A percentile compares a stretch with the other conserved stretches of the same genome.
phyloP scores from a whole-genome alignment of 345 rosid genomes.

The Theobroma cacao region DNA sequence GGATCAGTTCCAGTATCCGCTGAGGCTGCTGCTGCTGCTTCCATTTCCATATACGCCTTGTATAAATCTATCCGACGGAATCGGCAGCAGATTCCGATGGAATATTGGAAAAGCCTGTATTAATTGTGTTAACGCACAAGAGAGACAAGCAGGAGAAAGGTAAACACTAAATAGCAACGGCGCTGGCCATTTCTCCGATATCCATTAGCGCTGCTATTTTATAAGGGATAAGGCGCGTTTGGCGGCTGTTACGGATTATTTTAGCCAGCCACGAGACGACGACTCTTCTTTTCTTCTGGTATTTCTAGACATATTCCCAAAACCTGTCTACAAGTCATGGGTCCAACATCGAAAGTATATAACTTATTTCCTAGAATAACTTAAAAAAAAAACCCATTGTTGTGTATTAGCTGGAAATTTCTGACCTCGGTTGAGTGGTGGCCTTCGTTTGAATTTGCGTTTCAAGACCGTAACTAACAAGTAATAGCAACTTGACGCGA shows the following conservation, averaged over 20 bases:
- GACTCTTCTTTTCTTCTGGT: not conserved
- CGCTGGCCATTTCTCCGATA: not conserved
- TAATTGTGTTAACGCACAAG: not conserved
- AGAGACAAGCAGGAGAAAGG: not conserved
- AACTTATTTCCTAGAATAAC: too few species aligned
- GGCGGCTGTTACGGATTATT: not conserved
- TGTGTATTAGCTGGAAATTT: too few species aligned
- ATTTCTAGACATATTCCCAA: not conserved
- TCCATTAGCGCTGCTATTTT: not conserved
- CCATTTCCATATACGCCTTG: slow-evolving; percentile 23
- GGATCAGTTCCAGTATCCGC: not conserved
- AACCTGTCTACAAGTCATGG: too few species aligned
- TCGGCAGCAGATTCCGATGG: not conserved
- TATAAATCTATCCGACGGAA: not conserved
- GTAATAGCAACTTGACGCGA: not conserved
- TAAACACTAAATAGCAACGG: not conserved
- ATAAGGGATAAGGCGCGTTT: slow-evolving; percentile 16
- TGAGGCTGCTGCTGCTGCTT: slow-evolving; percentile 10
- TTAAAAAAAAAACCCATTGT: too few species aligned
- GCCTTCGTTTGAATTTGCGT: not conserved
- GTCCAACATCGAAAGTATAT: too few species aligned
- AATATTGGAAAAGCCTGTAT: not conserved
- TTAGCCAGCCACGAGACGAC: not conserved
- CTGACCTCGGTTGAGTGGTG: not conserved
- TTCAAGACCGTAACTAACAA: not conserved